Evolutionary conservation across 2,329 filamentous ascomycete species (phyloP), one percentile per base, ranked within the genome.

Genomic region (Knufia petricola): DNA sequence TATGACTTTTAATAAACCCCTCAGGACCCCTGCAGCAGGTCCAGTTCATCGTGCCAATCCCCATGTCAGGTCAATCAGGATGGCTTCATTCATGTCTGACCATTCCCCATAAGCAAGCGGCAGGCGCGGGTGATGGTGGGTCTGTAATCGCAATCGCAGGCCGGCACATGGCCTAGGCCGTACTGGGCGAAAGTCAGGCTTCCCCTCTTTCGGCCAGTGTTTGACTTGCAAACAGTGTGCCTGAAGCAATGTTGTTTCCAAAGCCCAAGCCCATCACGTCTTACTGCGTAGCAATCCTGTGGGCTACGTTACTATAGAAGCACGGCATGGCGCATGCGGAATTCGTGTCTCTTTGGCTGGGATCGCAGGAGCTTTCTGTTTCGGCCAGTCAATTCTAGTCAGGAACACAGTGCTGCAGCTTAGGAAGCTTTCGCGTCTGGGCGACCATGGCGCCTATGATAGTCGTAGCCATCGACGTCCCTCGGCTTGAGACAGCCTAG

Each of bases 111-210:
- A 40, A 6, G 8, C 37, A 7, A 3, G 10, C 7, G 7, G 15
- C 37, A 4, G 10, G 7, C 10, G 37, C 20, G 21, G 20, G 13
- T 36, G 32, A 4, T 17, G 15, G 32, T 36, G 32, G 17, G 21
- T 17, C 15, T 21, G 8, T 39, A 9, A 21, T 17, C 44, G 44
- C 44, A 47, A 39, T 47, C 32, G 44, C 21, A 31, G 12, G 39
- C 39, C n/a, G n/a, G 21, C 21, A 42, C 30, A 47, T 17, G 13
- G 26, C 44, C 44, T 28, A 44, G 15, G 2, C 41, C 21, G 4
- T 47, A 23, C 34, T 39, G 12, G 30, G 44, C 20, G 13, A 38
- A 38, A n/a, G 8, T 47, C 44, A 47, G 19, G 44, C 44, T 47
- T 47, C 44, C 44, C 44, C 44, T 39, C 34, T 39, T 36, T 36